Conservation (phyloP, 331 rosid genomes). For the Cydonia oblonga region DNA sequence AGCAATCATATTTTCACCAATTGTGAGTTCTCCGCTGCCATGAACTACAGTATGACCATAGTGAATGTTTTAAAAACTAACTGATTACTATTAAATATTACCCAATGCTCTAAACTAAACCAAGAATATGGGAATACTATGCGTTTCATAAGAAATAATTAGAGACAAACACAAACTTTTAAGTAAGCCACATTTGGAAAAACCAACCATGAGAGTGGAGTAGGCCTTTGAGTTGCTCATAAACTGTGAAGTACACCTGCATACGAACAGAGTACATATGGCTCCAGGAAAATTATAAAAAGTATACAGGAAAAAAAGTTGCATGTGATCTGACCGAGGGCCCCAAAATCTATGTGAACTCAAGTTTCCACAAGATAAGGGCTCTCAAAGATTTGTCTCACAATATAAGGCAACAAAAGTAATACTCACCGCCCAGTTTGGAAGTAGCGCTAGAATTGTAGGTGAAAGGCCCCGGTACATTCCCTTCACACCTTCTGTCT, state of each 20-base stretch:
- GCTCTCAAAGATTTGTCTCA: background rate
- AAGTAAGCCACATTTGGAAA: background rate
- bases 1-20: slow-evolving; percentile 61
- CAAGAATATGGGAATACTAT: background rate
- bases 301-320: background rate
- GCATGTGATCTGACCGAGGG: background rate
- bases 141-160: slow-evolving; percentile 8
- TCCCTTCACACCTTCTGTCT: slow-evolving; percentile 78
- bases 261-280: slow-evolving; percentile 18
- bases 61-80: slow-evolving; percentile 1
- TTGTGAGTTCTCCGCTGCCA: slow-evolving; percentile 40
- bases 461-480: slow-evolving; percentile 97
- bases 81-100: background rate
- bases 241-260: slow-evolving; percentile 87
- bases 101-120: background rate
- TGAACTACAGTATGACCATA: slow-evolving; percentile 20
- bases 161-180: background rate
- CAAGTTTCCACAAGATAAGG: background rate
- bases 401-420: background rate
- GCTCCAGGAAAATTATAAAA: slow-evolving; percentile 10
- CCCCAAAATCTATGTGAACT: background rate
- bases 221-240: slow-evolving; percentile 65
- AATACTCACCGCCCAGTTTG: slow-evolving; percentile 95
- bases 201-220: slow-evolving; percentile 64
- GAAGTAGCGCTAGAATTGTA: slow-evolving; percentile 79